Conservation (phyloP, 1,284 basidiomycete species). For the Inonotus hispidus region DNA sequence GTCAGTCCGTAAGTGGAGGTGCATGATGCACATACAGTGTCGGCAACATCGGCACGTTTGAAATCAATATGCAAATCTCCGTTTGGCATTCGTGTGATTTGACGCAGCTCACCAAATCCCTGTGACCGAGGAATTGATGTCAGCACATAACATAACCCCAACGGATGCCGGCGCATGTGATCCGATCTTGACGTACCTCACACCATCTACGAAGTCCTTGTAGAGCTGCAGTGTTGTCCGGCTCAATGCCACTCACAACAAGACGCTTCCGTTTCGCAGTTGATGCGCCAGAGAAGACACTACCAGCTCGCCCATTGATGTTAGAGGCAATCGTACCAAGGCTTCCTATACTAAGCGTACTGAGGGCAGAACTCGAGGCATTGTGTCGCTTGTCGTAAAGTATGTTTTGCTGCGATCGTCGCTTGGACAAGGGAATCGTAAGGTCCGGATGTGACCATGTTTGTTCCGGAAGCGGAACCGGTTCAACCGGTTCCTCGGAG, state of each 20-base stretch:
- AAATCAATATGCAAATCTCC: slow-evolving; percentile 71
- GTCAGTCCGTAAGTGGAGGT: not conserved
- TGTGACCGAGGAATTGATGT: slow-evolving; percentile 25
- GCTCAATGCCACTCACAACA: slow-evolving; percentile 35
- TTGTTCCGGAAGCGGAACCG: not conserved
- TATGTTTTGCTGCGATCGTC: slow-evolving; percentile 7
- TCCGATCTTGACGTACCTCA: slow-evolving; percentile 42
- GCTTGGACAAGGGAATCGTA: slow-evolving; percentile 1
- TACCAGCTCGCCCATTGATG: slow-evolving; percentile 7
- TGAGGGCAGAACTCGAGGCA: slow-evolving; percentile 16
- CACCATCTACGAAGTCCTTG: slow-evolving; percentile 55
- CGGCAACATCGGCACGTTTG: slow-evolving; percentile 65
- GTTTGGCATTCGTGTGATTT: slow-evolving; percentile 64
- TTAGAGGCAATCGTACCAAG: slow-evolving; percentile 14
- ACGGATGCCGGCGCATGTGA: not conserved
- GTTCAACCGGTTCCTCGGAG: not conserved
- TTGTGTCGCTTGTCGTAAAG: slow-evolving; percentile 12
- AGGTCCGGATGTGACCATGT: not conserved
- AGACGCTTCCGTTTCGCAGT: slow-evolving; percentile 25
- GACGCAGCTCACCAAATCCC: slow-evolving; percentile 69
- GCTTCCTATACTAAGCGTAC: slow-evolving; percentile 17
- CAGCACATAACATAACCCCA: not conserved
- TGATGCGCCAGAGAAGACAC: slow-evolving; percentile 7
- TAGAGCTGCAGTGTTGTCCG: slow-evolving; percentile 30
- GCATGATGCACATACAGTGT: slow-evolving; percentile 47